Evolutionary conservation across 2,329 filamentous ascomycete species (phyloP).

Genomic region (Stagonosporopsis tanaceti): DNA sequence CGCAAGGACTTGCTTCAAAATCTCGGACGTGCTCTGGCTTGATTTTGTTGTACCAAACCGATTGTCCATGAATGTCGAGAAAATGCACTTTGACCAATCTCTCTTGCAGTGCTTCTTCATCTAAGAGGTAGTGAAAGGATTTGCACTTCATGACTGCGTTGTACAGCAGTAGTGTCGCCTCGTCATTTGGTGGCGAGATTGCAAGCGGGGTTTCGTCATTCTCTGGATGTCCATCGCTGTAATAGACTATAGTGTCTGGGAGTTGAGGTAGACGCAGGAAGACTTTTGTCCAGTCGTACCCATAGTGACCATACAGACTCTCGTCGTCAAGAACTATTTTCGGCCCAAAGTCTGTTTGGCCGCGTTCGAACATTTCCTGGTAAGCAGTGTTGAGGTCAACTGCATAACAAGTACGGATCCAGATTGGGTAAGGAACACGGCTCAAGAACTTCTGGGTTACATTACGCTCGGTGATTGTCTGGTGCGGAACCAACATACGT

Average conservation of each 20-base stretch:
- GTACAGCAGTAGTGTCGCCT: neutral
- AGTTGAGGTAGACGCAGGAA: slow-evolving; percentile 2
- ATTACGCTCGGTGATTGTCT: slow-evolving; percentile 2
- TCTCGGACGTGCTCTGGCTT: neutral
- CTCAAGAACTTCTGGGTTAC: neutral
- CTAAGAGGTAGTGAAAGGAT: neutral
- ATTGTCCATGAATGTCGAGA: neutral
- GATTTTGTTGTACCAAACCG: slow-evolving; percentile 3
- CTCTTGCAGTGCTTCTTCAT: slow-evolving; percentile 1
- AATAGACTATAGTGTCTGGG: neutral
- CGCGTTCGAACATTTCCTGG: neutral
- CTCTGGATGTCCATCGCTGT: neutral
- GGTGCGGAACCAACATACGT: neutral
- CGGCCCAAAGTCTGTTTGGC: neutral
- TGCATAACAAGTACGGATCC: slow-evolving; percentile 4
- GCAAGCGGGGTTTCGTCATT: neutral
- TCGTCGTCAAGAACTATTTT: neutral
- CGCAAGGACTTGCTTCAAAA: neutral
- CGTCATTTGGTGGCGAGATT: neutral
- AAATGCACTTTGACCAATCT: neutral
- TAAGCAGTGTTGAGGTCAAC: neutral
- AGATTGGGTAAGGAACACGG: neutral
- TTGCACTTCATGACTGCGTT: neutral
- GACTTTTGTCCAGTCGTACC: neutral
- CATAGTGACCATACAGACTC: neutral